Conservation (phyloP, 2,329 filamentous ascomycete species). For the Blastomyces parvus region DNA sequence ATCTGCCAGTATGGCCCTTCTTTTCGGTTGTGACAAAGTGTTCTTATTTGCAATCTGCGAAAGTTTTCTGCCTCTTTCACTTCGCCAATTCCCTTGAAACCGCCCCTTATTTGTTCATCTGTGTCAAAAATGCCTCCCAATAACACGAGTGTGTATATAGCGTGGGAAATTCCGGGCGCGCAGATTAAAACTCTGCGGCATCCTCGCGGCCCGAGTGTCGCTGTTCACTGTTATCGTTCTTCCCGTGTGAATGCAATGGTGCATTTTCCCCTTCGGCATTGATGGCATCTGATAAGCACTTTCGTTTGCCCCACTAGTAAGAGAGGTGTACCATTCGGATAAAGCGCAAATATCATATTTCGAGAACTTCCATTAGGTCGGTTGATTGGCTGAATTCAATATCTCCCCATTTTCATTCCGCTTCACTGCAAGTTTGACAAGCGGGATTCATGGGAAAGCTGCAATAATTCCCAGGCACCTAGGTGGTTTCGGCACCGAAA, state of each 20-base stretch:
- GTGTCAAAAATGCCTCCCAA: no score
- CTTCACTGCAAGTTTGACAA: neutral
- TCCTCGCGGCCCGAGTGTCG: neutral
- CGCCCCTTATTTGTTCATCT: no score
- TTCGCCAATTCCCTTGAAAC: neutral
- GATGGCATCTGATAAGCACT: neutral
- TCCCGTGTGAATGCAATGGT: neutral
- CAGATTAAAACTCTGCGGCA: neutral
- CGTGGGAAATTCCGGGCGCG: neutral
- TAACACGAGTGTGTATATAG: neutral
- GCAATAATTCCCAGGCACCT: neutral
- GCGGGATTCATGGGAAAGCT: neutral
- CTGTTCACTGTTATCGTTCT: neutral
- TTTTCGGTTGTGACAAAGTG: no score
- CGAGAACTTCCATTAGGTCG: neutral
- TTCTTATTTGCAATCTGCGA: no score
- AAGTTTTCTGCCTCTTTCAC: neutral
- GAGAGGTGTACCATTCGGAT: neutral
- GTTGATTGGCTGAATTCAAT: neutral
- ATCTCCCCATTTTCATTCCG: neutral
- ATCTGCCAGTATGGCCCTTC: no score
- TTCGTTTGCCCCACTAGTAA: neutral
- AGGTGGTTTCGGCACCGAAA: no score
- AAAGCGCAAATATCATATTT: neutral
- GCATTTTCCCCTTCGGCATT: neutral